phyloP scores from a whole-genome alignment of 768 basidiomycete genomes.

The Psilocybe cyanescens region DNA sequence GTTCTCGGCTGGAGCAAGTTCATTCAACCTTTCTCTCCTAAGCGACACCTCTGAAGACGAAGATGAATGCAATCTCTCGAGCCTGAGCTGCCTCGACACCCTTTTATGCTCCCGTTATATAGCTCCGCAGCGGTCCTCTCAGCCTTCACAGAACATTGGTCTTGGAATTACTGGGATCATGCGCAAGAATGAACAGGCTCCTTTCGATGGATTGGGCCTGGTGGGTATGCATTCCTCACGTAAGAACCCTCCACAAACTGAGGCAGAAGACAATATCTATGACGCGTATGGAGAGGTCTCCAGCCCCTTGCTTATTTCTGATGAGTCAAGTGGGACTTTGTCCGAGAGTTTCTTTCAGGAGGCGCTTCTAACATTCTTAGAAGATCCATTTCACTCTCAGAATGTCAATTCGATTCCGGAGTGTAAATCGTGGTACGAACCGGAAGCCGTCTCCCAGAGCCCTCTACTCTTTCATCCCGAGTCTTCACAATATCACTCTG shows the following conservation, averaged over 20 bases:
- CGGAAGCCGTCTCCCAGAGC: background rate
- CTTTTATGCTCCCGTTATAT: conserved; percentile 1
- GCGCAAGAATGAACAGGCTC: background rate
- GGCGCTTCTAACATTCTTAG: conserved; percentile 21
- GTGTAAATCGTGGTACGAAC: conserved; percentile 24
- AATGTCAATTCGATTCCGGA: conserved; percentile 22
- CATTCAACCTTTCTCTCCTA: conserved; percentile 20
- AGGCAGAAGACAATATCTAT: background rate
- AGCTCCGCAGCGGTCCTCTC: background rate
- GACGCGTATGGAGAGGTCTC: background rate
- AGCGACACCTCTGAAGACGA: conserved; percentile 20
- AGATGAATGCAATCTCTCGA: background rate
- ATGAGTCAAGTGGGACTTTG: conserved; percentile 9
- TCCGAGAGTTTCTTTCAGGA: conserved; percentile 26
- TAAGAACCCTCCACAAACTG: background rate
- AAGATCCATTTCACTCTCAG: conserved; percentile 24
- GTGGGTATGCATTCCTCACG: background rate
- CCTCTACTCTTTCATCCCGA: background rate
- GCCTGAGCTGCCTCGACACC: conserved; percentile 8
- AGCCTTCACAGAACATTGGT: background rate
- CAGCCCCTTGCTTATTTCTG: background rate
- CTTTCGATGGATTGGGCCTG: conserved; percentile 5
- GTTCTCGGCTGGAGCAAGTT: conserved; percentile 6
- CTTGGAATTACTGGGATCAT: conserved; percentile 20
- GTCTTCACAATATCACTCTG: background rate